These are phyloP conservation scores for Fusarium beomiforme DNA, from an alignment of 2,329 filamentous ascomycete genomes.

Conservation along the genomic window DNA sequence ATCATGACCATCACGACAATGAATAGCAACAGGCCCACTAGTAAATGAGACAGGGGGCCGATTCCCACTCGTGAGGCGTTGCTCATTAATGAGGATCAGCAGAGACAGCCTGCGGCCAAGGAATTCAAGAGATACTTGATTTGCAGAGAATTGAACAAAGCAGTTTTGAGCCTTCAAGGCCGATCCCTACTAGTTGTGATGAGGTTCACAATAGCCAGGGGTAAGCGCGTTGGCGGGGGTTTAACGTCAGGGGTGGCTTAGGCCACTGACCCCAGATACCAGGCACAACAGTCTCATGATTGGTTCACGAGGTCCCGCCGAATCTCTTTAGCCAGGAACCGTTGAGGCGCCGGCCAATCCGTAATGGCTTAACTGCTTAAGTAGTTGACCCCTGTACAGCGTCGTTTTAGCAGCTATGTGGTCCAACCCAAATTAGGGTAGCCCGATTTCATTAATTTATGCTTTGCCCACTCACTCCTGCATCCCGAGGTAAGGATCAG, in stretches of 20 bases:
- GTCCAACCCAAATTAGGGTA: conserved; percentile 5
- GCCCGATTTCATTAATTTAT: conserved; percentile 32
- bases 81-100: conserved; percentile 42
- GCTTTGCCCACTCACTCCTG: conserved; percentile 5
- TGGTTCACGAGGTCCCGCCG: conserved; percentile 22
- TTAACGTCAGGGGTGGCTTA: conserved; percentile 18
- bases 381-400: not conserved
- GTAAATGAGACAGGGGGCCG: conserved; percentile 16
- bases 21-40: not conserved
- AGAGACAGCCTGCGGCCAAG: conserved; percentile 20
- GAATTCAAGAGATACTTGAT: conserved; percentile 22
- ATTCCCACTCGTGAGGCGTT: conserved; percentile 12
- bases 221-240: conserved; percentile 4
- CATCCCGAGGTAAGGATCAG: too few species aligned
- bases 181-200: conserved; percentile 5
- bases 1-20: not conserved
- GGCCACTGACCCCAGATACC: conserved; percentile 30
- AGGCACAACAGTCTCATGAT: conserved; percentile 39
- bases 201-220: conserved; percentile 24
- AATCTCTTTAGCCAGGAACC: conserved; percentile 44
- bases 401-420: conserved; percentile 19
- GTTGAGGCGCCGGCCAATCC: conserved; percentile 29
- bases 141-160: conserved; percentile 5
- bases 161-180: conserved; percentile 3
- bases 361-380: conserved; percentile 11